phyloP scores from a whole-genome alignment of 495 filamentous ascomycete species.

The Articulospora tetracladia region DNA sequence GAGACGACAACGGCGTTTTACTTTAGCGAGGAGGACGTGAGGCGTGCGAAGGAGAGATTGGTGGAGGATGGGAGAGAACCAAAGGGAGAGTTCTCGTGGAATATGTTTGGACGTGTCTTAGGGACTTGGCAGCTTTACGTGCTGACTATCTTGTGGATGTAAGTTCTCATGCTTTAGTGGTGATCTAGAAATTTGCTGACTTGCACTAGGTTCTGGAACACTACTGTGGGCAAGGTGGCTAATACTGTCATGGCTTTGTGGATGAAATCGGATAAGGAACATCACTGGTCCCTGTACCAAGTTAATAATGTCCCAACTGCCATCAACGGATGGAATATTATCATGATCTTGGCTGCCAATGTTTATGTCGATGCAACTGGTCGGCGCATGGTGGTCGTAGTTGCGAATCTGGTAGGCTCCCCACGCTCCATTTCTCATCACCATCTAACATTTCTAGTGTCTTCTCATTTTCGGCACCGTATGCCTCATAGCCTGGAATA shows the following conservation, averaged over 20 bases:
- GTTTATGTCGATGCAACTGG: conserved; percentile 1
- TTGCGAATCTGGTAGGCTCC: conserved; percentile 33
- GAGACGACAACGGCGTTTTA: conserved; percentile 48
- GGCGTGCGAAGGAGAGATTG: conserved; percentile 38
- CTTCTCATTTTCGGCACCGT: conserved; percentile 38
- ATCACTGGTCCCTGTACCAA: conserved; percentile 35
- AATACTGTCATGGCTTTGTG: conserved; percentile 41
- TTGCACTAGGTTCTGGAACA: conserved; percentile 40
- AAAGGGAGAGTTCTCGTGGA: conserved; percentile 29
- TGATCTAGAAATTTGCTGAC: conserved; percentile 33
- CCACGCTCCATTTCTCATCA: conserved; percentile 38
- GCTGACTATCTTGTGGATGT: conserved; percentile 36
- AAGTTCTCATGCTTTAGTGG: neutral
- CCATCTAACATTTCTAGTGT: conserved; percentile 30
- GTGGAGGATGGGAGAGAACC: conserved; percentile 25
- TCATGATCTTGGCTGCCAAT: conserved; percentile 13
- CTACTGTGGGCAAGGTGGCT: conserved; percentile 37
- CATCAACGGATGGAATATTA: conserved; percentile 35
- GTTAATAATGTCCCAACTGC: conserved; percentile 43
- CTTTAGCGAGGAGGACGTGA: conserved; percentile 37
- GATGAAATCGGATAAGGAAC: conserved; percentile 25
- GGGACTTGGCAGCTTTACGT: conserved; percentile 42
- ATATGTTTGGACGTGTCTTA: conserved; percentile 35
- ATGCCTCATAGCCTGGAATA: conserved; percentile 38
- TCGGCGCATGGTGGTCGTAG: neutral